Evolutionary conservation across 1,139 yeast genomes (phyloP), one percentile per base, ranked within the genome.

Genomic region (Groenewaldozyma auringiensis): DNA sequence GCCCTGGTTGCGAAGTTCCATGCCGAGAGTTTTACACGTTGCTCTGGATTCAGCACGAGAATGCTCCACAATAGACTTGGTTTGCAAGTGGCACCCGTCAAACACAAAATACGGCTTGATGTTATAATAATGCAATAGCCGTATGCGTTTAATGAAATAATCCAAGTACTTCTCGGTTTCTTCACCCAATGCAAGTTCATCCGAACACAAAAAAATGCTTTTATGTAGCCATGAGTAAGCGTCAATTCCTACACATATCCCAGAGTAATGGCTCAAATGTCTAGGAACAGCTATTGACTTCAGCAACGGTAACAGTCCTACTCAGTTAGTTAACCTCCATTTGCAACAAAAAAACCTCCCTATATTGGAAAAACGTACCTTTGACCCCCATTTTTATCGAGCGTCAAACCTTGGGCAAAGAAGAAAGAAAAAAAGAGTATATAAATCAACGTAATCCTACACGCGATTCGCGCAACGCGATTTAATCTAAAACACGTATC

Each of bases 141-240:
- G 71, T 9, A 89, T 72, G 55, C 80, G 76, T 53, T 78, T 78
- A 61, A 79, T 62, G 21, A 82, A 75, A 46, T 60, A 67, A 39
- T 66, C 66, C 61, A 76, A 53, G 76, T 83, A 38, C 43, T 57
- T 54, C 4, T 75, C 69, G 0, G 97, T 87, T 0, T 89, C 88
- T 44, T 68, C 65, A 21, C 79, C 86, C 48, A 75, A 69, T 11
- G 89, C 88, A 42, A 94, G 69, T 45, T 92, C 96, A 63, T 78
- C 78, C 0, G 97, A 85, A 66, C 98, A 89, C 13, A 87, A 71
- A 41, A 83, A 75, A 2, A 86, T 79, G 2, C 94, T 89, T 50
- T 87, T 77, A 64, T 94, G 98, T 9, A 94, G 74, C 99, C 99
- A 94, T 1, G 96, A 92, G 60, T 88, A 94, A 0, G 95, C 92